phyloP scores from a whole-genome alignment of 441 rosid species.

The Geranium incanum region DNA sequence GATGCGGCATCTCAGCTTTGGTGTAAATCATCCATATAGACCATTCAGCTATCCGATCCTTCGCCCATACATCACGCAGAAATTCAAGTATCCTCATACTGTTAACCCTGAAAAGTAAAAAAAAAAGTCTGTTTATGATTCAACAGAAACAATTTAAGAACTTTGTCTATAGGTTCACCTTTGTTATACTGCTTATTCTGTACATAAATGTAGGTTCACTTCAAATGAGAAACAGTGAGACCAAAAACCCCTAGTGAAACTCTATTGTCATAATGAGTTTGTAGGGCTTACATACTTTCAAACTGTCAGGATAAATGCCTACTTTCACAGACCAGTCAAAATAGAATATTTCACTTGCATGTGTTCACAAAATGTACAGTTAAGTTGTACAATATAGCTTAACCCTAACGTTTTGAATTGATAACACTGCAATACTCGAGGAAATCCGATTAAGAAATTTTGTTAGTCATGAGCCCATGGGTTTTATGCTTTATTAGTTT shows the following conservation, averaged over 20 bases:
- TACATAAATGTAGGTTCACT: not conserved
- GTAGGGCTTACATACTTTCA: not conserved
- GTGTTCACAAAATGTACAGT: not conserved
- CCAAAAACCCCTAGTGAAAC: not conserved
- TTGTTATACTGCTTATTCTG: not conserved
- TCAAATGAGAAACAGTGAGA: not conserved
- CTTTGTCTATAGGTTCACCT: not conserved
- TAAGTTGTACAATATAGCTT: not conserved
- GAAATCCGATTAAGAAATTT: not conserved
- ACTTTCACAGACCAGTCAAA: not conserved
- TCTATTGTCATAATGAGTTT: not conserved
- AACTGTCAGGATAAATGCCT: not conserved
- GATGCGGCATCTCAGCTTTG: conserved; percentile 90
- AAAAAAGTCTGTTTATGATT: conserved; percentile 14
- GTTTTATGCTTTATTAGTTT: not conserved
- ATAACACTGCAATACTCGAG: not conserved
- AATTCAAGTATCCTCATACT: conserved; percentile 49
- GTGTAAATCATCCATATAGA: conserved; percentile 95
- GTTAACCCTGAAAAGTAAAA: conserved; percentile 45
- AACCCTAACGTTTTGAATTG: not conserved
- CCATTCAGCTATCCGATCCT: conserved; percentile 89
- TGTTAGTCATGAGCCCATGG: not conserved
- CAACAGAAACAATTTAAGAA: not conserved
- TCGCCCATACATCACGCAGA: conserved; percentile 62
- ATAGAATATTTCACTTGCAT: not conserved